phyloP scores from a whole-genome alignment of 768 basidiomycete species.

The Rhodocollybia butyracea region DNA sequence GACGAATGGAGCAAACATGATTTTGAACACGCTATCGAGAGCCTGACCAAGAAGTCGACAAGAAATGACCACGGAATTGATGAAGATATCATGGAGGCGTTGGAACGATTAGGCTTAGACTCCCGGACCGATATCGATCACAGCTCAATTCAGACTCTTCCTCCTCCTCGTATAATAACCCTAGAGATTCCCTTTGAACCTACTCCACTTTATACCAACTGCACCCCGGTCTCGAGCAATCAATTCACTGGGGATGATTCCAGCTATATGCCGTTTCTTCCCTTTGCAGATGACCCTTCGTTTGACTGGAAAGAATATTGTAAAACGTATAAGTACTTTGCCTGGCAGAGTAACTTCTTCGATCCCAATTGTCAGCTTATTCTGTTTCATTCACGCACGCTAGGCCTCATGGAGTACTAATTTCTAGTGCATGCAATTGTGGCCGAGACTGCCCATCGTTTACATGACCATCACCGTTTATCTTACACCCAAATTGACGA shows the following conservation, averaged over 20 bases:
- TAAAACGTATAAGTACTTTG: conserved; percentile 38
- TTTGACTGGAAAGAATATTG: conserved; percentile 43
- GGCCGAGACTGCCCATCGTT: conserved; percentile 41
- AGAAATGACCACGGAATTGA: background rate
- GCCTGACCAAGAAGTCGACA: background rate
- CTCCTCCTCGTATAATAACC: background rate
- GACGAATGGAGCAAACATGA: conserved; percentile 3
- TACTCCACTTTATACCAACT: conserved; percentile 17
- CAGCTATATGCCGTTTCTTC: conserved; percentile 54
- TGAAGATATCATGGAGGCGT: too few relatives aligned
- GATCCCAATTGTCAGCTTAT: conserved; percentile 39
- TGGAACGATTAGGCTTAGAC: too few relatives aligned
- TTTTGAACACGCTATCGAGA: background rate
- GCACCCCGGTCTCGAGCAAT: conserved; percentile 45
- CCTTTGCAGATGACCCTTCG: conserved; percentile 55
- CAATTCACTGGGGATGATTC: conserved; percentile 58
- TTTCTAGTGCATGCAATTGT: conserved; percentile 46
- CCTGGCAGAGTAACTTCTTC: conserved; percentile 43
- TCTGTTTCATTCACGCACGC: background rate
- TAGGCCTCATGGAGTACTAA: background rate
- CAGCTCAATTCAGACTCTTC: too few relatives aligned
- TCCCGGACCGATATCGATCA: too few relatives aligned
- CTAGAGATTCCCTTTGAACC: background rate
- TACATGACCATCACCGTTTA: conserved; percentile 37
- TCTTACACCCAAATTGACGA: conserved; percentile 43